phyloP scores from a whole-genome alignment of 768 basidiomycete species.

The Suillus brevipes region DNA sequence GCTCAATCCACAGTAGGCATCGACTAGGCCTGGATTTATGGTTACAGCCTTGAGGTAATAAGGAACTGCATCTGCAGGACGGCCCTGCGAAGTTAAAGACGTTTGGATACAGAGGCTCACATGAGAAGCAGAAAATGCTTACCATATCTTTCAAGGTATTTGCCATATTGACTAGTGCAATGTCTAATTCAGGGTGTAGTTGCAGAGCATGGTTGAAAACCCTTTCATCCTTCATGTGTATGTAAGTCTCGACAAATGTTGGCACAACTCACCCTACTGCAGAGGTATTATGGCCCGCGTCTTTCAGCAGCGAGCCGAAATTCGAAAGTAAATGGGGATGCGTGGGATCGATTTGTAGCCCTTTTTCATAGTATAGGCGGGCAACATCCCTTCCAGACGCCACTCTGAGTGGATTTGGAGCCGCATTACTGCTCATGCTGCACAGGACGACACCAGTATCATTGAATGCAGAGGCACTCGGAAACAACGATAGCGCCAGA shows the following conservation, averaged over 20 bases:
- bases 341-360: slow-evolving; percentile 42
- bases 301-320: slow-evolving; percentile 50
- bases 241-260: not conserved
- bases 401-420: slow-evolving; percentile 21
- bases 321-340: slow-evolving; percentile 54
- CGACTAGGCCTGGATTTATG: slow-evolving; percentile 44
- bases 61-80: slow-evolving; percentile 42
- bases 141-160: slow-evolving; percentile 53
- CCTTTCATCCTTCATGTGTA: slow-evolving; percentile 22
- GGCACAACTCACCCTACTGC: slow-evolving; percentile 40
- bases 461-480: slow-evolving; percentile 48
- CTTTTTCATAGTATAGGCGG: slow-evolving; percentile 44
- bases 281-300: slow-evolving; percentile 41
- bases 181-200: slow-evolving; percentile 47
- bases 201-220: slow-evolving; percentile 42
- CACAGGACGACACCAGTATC: slow-evolving; percentile 52
- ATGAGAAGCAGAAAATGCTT: slow-evolving; percentile 8
- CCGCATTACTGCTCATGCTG: slow-evolving; percentile 27
- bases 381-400: slow-evolving; percentile 38
- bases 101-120: not conserved
- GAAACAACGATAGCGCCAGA: slow-evolving; percentile 44
- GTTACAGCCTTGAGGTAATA: slow-evolving; percentile 47
- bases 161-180: slow-evolving; percentile 52
- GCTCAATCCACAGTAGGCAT: slow-evolving; percentile 49
- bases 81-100: slow-evolving; percentile 31